These are phyloP conservation scores for Paraconiothyrium brasiliense DNA, from an alignment of 2,329 filamentous ascomycete species.

Conservation along the genomic window DNA sequence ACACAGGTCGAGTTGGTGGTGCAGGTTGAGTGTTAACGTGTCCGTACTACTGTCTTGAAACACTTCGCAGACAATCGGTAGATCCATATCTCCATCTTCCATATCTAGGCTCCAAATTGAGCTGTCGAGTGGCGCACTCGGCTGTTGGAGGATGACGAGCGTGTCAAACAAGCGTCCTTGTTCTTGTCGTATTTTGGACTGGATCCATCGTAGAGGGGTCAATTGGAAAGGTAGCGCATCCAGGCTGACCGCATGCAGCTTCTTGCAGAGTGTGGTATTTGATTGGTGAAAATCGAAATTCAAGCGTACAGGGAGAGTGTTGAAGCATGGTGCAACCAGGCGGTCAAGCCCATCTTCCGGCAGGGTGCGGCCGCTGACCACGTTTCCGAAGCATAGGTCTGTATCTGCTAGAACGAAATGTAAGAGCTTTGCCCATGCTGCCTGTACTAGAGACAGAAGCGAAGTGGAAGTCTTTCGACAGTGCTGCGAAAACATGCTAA, in stretches of 20 bases:
- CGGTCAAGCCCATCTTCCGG: slow-evolving; percentile 71
- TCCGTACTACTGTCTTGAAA: slow-evolving; percentile 65
- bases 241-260: slow-evolving; percentile 69
- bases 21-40: slow-evolving; percentile 66
- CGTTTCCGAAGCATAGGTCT: slow-evolving; percentile 88
- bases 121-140: slow-evolving; percentile 55
- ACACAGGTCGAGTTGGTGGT: slow-evolving; percentile 58
- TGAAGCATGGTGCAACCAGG: slow-evolving; percentile 91
- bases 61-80: slow-evolving; percentile 80
- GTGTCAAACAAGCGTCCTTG: slow-evolving; percentile 77
- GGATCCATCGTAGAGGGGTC: slow-evolving; percentile 76
- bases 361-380: slow-evolving; percentile 79
- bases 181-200: slow-evolving; percentile 59
- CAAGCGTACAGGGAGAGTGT: slow-evolving; percentile 79
- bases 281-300: slow-evolving; percentile 59
- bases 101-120: slow-evolving; percentile 61
- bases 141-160: slow-evolving; percentile 79
- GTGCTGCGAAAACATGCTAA: slow-evolving; percentile 30
- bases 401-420: slow-evolving; percentile 62
- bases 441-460: slow-evolving; percentile 74
- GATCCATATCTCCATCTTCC: slow-evolving; percentile 72
- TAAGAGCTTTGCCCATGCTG: slow-evolving; percentile 75
- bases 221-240: slow-evolving; percentile 75
- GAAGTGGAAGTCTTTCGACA: slow-evolving; percentile 45
- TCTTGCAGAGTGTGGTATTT: slow-evolving; percentile 67